Evolutionary conservation across 225 moss, liverwort and hornwort genomes (phyloP).

Genomic region (Anthoceros angustus): DNA sequence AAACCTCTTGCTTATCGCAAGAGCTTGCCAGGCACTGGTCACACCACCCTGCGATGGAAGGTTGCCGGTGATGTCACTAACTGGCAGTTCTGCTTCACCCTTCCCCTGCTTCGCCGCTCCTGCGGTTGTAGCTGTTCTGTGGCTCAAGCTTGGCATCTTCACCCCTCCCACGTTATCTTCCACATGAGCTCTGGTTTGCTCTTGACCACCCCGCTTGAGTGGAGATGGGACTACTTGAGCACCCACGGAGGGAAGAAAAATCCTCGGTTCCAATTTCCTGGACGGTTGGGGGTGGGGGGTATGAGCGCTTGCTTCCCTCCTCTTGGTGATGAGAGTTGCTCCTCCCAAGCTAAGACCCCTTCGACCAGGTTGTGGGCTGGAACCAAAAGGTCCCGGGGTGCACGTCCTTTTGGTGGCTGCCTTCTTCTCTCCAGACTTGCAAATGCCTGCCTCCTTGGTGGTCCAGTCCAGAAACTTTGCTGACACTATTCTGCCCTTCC

Average conservation of each 20-base stretch:
- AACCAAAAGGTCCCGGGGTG: not conserved
- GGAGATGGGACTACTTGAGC: not conserved
- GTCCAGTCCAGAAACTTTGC: slow-evolving; percentile 24
- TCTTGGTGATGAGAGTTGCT: not conserved
- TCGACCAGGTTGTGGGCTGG: not conserved
- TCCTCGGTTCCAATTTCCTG: not conserved
- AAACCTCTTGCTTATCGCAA: slow-evolving; percentile 37
- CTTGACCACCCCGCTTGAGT: not conserved
- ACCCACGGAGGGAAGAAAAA: not conserved
- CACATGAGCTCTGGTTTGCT: not conserved
- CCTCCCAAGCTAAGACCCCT: not conserved
- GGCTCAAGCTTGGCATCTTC: not conserved
- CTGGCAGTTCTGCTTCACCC: not conserved
- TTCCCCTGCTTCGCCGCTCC: not conserved
- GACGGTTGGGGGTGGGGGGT: not conserved
- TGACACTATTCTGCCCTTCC: slow-evolving; percentile 23
- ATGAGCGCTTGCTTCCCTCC: slow-evolving; percentile 1
- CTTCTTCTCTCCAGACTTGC: not conserved
- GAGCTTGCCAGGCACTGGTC: slow-evolving; percentile 18
- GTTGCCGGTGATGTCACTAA: slow-evolving; percentile 12
- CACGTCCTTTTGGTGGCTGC: not conserved
- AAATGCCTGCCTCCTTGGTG: slow-evolving; percentile 8
- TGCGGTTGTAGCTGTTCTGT: not conserved
- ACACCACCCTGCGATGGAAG: slow-evolving; percentile 16
- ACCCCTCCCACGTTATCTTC: not conserved